These are phyloP conservation scores for Kickxella alabastrina DNA, from an alignment of 192 early-diverging fungal genomes.

Conservation along the genomic window DNA sequence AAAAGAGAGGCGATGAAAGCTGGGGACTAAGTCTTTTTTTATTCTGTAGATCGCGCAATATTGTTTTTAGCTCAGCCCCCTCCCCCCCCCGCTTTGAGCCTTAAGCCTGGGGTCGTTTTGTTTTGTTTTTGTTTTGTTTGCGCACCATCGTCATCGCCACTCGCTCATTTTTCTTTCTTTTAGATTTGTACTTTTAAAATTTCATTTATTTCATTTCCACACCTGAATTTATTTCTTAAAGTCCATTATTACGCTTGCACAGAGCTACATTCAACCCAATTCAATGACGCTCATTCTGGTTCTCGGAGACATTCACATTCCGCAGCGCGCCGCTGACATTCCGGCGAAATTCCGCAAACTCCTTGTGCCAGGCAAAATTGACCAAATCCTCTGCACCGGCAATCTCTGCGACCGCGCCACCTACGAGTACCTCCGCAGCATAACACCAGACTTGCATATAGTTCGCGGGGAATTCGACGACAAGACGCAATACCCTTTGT, in stretches of 20 bases:
- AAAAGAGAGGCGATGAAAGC: conserved; percentile 29
- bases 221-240: too few relatives aligned
- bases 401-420: conserved; percentile 81
- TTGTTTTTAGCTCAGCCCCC: too few relatives aligned
- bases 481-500: conserved; percentile 53
- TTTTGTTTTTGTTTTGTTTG: not conserved
- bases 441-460: conserved; percentile 69
- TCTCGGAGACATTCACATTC: conserved; percentile 95
- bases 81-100: too few relatives aligned
- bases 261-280: too few relatives aligned
- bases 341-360: conserved; percentile 91
- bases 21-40: too few relatives aligned
- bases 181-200: not conserved
- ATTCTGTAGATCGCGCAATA: too few relatives aligned
- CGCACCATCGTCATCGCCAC: not conserved
- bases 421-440: conserved; percentile 80
- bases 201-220: too few relatives aligned
- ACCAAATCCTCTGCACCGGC: conserved; percentile 90
- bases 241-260: too few relatives aligned
- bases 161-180: too few relatives aligned
- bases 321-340: conserved; percentile 81
- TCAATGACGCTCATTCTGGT: conserved; percentile 70
- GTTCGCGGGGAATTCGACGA: conserved; percentile 87
- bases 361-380: conserved; percentile 93
- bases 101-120: too few relatives aligned